phyloP scores from a whole-genome alignment of 2,329 filamentous ascomycete genomes.

The Xylaria arbuscula region DNA sequence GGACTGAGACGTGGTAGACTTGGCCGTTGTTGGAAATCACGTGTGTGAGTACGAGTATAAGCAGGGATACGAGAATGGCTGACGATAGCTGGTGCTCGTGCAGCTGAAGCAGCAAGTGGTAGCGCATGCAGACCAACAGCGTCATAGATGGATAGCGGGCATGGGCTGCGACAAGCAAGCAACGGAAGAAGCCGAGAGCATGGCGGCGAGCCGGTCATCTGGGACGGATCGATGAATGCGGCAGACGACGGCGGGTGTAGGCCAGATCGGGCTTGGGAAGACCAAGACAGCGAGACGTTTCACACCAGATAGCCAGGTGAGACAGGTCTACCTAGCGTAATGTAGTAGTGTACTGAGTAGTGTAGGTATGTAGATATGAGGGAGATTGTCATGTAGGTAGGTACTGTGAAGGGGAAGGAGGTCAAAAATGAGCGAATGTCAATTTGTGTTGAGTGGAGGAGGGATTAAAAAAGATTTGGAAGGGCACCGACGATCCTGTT shows the following conservation, averaged over 20 bases:
- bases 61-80: slow-evolving; percentile 20
- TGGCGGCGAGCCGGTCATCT: slow-evolving; percentile 40
- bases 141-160: slow-evolving; percentile 26
- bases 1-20: slow-evolving; percentile 12
- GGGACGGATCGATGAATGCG: slow-evolving; percentile 33
- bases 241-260: slow-evolving; percentile 2
- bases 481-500: slow-evolving; percentile 31
- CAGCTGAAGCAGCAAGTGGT: slow-evolving; percentile 28
- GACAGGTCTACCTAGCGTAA: background rate
- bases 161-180: slow-evolving; percentile 37
- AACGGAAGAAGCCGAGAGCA: slow-evolving; percentile 41
- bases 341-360: background rate
- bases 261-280: slow-evolving; percentile 1
- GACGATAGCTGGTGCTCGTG: slow-evolving; percentile 24
- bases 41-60: slow-evolving; percentile 30
- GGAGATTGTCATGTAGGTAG: background rate
- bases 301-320: background rate
- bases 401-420: background rate
- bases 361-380: background rate
- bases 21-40: slow-evolving; percentile 27
- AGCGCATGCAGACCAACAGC: slow-evolving; percentile 22
- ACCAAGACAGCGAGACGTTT: slow-evolving; percentile 1
- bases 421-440: slow-evolving; percentile 13
- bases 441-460: slow-evolving; percentile 25
- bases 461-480: slow-evolving; percentile 39